Percentiles rank a stretch among this genome's conserved stretches.
Conservation (phyloP, 768 basidiomycete species). For the Boletus patriciae region DNA sequence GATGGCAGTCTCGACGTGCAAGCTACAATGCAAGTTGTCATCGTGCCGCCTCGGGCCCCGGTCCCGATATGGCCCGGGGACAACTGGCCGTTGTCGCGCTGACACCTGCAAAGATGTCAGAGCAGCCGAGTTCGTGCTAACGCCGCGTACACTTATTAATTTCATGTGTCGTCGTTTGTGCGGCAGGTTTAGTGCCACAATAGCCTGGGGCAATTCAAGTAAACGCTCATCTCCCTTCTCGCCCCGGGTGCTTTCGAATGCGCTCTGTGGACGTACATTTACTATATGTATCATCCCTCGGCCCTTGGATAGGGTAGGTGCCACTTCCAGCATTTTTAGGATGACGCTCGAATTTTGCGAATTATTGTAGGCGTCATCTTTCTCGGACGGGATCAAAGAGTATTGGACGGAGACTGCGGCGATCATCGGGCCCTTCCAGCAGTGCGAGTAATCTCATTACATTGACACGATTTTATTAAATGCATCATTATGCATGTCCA, state of each 20-base stretch:
- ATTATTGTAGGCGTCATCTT: conserved; percentile 5
- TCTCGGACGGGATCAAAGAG: conserved; percentile 11
- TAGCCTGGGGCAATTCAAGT: background rate
- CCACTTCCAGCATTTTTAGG: background rate
- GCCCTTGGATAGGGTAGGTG: conserved; percentile 1
- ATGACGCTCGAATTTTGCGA: background rate
- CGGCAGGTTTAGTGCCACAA: no score
- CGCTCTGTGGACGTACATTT: background rate
- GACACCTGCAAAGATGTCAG: conserved; percentile 1
- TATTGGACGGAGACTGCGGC: conserved; percentile 21
- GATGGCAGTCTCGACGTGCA: background rate
- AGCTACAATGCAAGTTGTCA: background rate
- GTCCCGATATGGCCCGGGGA: background rate
- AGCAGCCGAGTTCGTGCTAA: background rate
- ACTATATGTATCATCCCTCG: background rate
- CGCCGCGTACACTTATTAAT: background rate
- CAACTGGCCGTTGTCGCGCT: background rate
- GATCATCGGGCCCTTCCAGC: conserved; percentile 17
- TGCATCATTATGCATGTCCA: no score
- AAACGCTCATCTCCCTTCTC: conserved; percentile 2
- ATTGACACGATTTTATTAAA: conserved; percentile 34
- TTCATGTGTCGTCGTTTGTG: conserved; percentile 1
- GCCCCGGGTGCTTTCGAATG: conserved; percentile 4
- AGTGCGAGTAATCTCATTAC: conserved; percentile 29
- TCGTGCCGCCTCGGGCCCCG: background rate